phyloP scores from a whole-genome alignment of 345 rosid species.

The Melaleuca alternifolia region DNA sequence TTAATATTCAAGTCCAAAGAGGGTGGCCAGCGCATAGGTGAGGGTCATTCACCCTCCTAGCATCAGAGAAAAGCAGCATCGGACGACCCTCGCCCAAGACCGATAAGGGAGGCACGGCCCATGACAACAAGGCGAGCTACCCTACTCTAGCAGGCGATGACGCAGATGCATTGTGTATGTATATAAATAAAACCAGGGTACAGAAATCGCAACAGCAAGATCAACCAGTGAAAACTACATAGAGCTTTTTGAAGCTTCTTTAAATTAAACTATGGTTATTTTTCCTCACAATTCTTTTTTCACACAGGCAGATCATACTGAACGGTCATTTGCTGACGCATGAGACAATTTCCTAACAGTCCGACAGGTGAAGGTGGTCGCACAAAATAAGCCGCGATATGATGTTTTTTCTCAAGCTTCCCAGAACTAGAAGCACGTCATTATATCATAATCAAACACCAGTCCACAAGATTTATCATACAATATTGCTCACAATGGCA shows the following conservation, averaged over 20 bases:
- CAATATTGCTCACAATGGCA: neutral
- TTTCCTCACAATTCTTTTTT: neutral
- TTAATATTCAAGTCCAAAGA: neutral
- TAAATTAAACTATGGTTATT: neutral
- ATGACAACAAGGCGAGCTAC: neutral
- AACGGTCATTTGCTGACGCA: neutral
- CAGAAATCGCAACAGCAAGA: neutral
- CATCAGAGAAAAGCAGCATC: neutral
- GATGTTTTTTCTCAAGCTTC: neutral
- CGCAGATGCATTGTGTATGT: neutral
- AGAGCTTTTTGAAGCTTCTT: neutral
- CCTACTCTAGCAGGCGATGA: neutral
- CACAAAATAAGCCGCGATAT: neutral
- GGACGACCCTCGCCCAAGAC: neutral
- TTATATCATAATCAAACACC: neutral
- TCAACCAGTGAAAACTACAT: neutral
- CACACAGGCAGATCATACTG: neutral
- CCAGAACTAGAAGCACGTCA: neutral
- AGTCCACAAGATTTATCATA: neutral
- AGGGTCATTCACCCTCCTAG: neutral
- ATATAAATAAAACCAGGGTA: neutral
- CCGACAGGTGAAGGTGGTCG: neutral
- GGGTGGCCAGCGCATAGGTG: neutral
- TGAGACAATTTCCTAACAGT: neutral
- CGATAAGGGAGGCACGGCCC: neutral